Evolutionary conservation across 108 stramenopile species (phyloP).

Genomic region (Fragilaria crotonensis): DNA sequence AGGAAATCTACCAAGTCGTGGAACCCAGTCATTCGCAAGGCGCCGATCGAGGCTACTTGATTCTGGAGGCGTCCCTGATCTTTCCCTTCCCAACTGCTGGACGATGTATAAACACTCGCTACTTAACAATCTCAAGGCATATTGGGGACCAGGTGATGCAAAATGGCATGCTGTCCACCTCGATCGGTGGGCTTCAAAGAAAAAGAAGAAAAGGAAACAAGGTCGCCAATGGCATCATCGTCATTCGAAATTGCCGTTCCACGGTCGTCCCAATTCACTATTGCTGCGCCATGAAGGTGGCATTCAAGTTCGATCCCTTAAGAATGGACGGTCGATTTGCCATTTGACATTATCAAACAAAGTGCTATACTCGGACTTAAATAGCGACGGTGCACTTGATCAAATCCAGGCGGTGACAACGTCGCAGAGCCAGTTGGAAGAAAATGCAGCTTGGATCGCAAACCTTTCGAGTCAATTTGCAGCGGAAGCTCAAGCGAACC

Average conservation of each 20-base stretch:
- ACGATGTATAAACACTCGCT: background rate
- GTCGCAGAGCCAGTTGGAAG: background rate
- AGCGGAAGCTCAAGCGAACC: background rate
- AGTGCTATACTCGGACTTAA: constrained; percentile 67
- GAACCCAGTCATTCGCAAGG: background rate
- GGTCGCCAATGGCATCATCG: constrained; percentile 4
- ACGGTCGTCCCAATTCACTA: constrained; percentile 71
- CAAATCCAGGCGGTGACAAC: constrained; percentile 45
- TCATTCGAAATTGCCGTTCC: constrained; percentile 18
- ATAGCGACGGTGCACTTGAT: constrained; percentile 71
- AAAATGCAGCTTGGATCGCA: background rate
- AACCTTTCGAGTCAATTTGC: constrained; percentile 1
- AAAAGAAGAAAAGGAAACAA: constrained; percentile 15
- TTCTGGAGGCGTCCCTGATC: background rate
- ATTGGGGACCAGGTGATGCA: constrained; percentile 32
- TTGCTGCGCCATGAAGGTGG: constrained; percentile 55
- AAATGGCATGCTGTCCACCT: constrained; percentile 29
- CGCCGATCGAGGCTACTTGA: background rate
- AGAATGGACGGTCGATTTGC: constrained; percentile 71
- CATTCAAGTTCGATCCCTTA: constrained; percentile 68
- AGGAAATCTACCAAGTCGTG: background rate
- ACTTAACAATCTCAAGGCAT: constrained; percentile 14
- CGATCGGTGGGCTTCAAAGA: constrained; percentile 24
- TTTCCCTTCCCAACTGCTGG: background rate
- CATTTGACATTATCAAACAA: constrained; percentile 67